These are phyloP conservation scores for Pyrenophora seminiperda DNA, from an alignment of 2,329 filamentous ascomycete genomes.

Conservation along the genomic window DNA sequence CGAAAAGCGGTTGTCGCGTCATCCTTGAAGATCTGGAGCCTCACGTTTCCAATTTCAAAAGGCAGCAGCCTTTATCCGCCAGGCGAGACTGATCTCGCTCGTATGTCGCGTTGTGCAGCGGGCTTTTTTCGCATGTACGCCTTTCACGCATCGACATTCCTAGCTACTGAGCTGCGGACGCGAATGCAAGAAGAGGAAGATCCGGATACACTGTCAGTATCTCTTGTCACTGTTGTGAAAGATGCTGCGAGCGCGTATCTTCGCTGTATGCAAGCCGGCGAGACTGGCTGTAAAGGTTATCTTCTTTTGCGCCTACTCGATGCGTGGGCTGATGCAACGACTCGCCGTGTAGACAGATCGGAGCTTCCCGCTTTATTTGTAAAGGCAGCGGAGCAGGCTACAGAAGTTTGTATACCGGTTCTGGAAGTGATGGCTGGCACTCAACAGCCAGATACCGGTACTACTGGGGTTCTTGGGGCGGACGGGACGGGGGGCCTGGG, in stretches of 20 bases:
- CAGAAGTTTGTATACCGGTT: constrained; percentile 23
- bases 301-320: constrained; percentile 26
- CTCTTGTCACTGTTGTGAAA: constrained; percentile 24
- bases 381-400: constrained; percentile 23
- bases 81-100: constrained; percentile 19
- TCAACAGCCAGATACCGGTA: constrained; percentile 1
- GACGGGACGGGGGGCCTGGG: not conserved
- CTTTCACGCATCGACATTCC: constrained; percentile 29
- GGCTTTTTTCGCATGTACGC: constrained; percentile 34
- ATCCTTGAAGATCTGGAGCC: constrained; percentile 35
- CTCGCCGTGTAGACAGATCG: constrained; percentile 11
- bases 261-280: constrained; percentile 33
- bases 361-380: constrained; percentile 23
- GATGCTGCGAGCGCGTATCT: constrained; percentile 30
- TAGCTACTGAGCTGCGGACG: constrained; percentile 29
- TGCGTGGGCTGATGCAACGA: constrained; percentile 31
- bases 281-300: constrained; percentile 40
- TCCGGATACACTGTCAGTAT: constrained; percentile 23
- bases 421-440: constrained; percentile 25
- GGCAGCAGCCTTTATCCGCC: not conserved
- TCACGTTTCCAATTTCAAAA: constrained; percentile 11
- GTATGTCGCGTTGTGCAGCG: constrained; percentile 28
- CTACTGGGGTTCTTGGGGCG: not conserved
- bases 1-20: constrained; percentile 34
- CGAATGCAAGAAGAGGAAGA: constrained; percentile 36